These are phyloP conservation scores for Hygrophoropsis aurantiaca DNA, from an alignment of 768 basidiomycete species.

Conservation along the genomic window DNA sequence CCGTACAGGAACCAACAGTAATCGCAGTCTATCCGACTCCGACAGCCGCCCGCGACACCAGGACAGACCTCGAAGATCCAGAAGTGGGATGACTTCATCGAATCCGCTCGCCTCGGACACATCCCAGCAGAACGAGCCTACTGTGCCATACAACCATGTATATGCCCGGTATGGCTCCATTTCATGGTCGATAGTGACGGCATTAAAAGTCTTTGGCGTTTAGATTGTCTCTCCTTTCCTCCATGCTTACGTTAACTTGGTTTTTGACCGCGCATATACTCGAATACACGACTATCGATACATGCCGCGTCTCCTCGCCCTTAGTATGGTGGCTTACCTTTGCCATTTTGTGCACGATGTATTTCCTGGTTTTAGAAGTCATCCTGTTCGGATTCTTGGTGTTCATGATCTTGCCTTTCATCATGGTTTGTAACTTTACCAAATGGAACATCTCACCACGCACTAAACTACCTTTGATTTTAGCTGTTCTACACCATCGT, in stretches of 20 bases:
- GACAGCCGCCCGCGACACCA: slow-evolving; percentile 17
- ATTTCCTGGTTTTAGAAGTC: slow-evolving; percentile 72
- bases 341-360: slow-evolving; percentile 76
- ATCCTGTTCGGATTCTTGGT: slow-evolving; percentile 73
- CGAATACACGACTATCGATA: slow-evolving; percentile 71
- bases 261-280: slow-evolving; percentile 81
- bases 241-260: slow-evolving; percentile 76
- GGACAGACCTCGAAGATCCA: slow-evolving; percentile 10
- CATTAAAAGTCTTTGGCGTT: neutral
- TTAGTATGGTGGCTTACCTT: slow-evolving; percentile 89
- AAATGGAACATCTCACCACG: neutral
- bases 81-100: slow-evolving; percentile 11
- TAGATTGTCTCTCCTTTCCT: slow-evolving; percentile 64
- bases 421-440: slow-evolving; percentile 58
- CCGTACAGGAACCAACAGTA: slow-evolving; percentile 20
- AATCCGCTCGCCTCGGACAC: slow-evolving; percentile 10
- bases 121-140: slow-evolving; percentile 24
- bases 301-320: slow-evolving; percentile 72
- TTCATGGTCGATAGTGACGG: no score
- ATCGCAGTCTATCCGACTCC: slow-evolving; percentile 7
- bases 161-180: slow-evolving; percentile 22
- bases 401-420: slow-evolving; percentile 74
- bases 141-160: slow-evolving; percentile 23
- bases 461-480: slow-evolving; percentile 6
- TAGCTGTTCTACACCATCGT: slow-evolving; percentile 79